Conservation (phyloP, 148 eudicot genomes). For the Pharnaceum exiguum region DNA sequence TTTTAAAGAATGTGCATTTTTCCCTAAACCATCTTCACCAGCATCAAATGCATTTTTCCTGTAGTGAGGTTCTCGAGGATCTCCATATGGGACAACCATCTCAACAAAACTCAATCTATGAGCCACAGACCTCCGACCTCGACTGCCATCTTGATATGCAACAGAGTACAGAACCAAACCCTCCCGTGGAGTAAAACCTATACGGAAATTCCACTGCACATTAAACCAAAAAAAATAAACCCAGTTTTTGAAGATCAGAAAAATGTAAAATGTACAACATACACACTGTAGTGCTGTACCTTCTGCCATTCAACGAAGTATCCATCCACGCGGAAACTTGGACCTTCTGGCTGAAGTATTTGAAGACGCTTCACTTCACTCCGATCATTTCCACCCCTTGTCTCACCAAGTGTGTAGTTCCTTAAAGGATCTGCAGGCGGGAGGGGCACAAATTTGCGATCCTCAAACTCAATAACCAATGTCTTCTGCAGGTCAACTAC, state of each 20-base stretch:
- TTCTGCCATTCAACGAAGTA: conserved; percentile 94
- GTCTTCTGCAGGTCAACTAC: conserved; percentile 95
- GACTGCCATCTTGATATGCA: conserved; percentile 95
- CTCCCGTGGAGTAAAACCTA: conserved; percentile 96
- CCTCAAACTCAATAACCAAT: conserved; percentile 95
- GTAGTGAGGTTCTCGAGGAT: conserved; percentile 98
- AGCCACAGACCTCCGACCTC: conserved; percentile 93
- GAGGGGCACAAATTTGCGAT: conserved; percentile 85
- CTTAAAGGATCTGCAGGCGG: conserved; percentile 98
- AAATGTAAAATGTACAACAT: neutral
- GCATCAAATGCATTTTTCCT: conserved; percentile 99
- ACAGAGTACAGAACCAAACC: conserved; percentile 91
- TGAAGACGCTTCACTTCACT: conserved; percentile 92
- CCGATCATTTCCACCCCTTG: conserved; percentile 95
- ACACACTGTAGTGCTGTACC: conserved; percentile 34
- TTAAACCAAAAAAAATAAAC: conserved; percentile 17
- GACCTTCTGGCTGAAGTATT: conserved; percentile 92
- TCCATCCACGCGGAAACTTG: conserved; percentile 94
- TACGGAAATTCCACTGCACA: conserved; percentile 97
- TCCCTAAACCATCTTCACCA: conserved; percentile 98
- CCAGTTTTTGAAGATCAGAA: neutral
- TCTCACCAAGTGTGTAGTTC: conserved; percentile 90
- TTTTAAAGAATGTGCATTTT: conserved; percentile 95
- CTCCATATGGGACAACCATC: conserved; percentile 99
- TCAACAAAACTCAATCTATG: conserved; percentile 97